phyloP scores from a whole-genome alignment of 306 rosid species.

The Cucurbita ficifolia region DNA sequence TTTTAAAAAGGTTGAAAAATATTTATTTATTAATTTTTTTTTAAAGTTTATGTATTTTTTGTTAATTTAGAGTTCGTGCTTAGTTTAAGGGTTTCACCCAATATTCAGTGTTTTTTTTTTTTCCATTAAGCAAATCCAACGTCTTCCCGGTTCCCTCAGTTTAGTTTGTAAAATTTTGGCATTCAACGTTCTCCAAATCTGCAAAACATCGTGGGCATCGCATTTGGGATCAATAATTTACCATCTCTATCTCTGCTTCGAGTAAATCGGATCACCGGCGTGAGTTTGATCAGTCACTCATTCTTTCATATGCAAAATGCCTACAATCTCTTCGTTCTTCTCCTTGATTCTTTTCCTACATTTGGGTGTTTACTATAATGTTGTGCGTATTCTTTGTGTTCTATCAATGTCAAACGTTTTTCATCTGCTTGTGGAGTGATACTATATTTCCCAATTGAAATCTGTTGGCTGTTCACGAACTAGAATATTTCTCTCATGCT shows the following conservation, averaged over 20 bases:
- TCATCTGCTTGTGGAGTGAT: neutral
- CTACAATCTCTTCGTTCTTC: neutral
- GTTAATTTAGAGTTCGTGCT: no score
- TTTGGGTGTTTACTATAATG: neutral
- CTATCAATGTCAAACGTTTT: neutral
- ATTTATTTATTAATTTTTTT: no score
- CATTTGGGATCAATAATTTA: neutral
- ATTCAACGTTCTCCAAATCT: neutral
- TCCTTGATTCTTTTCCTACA: neutral
- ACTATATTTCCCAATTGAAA: neutral
- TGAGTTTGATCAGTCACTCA: neutral
- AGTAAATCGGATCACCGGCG: neutral
- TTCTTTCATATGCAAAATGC: neutral
- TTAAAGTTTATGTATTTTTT: no score
- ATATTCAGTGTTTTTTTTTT: no score
- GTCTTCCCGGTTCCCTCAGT: no score
- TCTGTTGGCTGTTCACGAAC: neutral
- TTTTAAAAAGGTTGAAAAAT: no score
- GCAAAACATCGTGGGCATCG: neutral
- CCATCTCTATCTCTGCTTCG: neutral
- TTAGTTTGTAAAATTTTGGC: neutral
- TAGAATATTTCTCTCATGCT: neutral
- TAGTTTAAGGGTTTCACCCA: no score
- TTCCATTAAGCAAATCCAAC: no score
- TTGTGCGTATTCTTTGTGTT: neutral